Base-by-base conservation (phyloP, 768 basidiomycete species). In the Lyophyllum semitale region DNA sequence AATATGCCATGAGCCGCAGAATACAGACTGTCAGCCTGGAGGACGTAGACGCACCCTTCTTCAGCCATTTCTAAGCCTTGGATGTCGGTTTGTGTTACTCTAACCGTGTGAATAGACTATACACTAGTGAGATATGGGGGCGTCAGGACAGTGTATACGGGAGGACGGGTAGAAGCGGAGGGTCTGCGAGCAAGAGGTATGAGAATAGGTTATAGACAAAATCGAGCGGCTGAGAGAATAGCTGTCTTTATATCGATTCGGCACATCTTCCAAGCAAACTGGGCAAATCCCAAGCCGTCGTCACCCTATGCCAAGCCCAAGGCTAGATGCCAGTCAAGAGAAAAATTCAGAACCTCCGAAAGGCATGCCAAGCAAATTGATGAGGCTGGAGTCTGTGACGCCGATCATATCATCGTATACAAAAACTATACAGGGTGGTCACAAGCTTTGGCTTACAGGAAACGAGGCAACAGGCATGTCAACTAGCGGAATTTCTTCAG, bases 251-350 rank as follows among this genome's bases (percentile, higher is more conserved):
- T 63, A 63, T 55, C 45, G 59, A 46, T 44, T 56, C 41, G 53
- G 18, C 27, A 22, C 43, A 57, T 46, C 53, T 57, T 58, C 63
- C 63, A 64, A 64, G 63, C 58, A 54, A 49, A 54, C 54, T 63
- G 52, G 46, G 60, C 38, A 55, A 46, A 57, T 33, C 45, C 35
- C 49, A 58, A 46, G 42, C 44, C 37, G 32, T 26, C 33, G n/a
- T 51, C 32, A 33, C 42, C 43, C 51, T 48, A 59, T 53, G 60
- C 57, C 43, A 48, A 47, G 54, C 60, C 54, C 44, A 49, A 48
- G 44, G 30, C 47, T 27, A 25, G 37, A 49, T 32, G 40, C 57
- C 47, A n/a, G 48, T 44, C 25, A 49, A 17, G 22, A 38, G 44
- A 13, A 33, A 48, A 8, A 46, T 4, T 54, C 53, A 44, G 23